Evolutionary conservation across 2,329 filamentous ascomycete genomes (phyloP), one percentile per base, ranked within the genome.

Genomic region (Endothia cerciana): DNA sequence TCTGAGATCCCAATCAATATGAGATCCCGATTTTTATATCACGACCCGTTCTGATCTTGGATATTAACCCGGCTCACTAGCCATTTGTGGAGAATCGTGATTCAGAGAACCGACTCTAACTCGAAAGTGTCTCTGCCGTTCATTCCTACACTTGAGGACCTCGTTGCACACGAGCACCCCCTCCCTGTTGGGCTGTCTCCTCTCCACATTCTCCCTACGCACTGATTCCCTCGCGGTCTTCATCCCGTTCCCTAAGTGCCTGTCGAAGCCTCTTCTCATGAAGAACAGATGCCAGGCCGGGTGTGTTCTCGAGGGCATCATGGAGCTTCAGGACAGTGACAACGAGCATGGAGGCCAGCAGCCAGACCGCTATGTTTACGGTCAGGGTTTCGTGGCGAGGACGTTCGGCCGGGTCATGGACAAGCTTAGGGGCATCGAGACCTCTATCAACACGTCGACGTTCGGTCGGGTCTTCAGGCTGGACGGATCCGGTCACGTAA

Each of bases 401-500:
- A 51, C 22, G 4, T 62, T 67, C 6, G 67, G 66, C 45, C 51
- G 60, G 47, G 33, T 59, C 11, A 60, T 67, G 61, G 69, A 65
- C 58, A 71, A 69, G 58, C 19, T 74, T 8, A 64, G 64, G 22
- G 22, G 40, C 25, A 10, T 75, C 57, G 75, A 77, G n/a, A 70
- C 74, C 13, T 69, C 68, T 36, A 72, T 76, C 62, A 77, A 76
- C 43, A 41, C 62, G 36, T 80, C 79, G 1, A 80, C 77, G 0
- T 80, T 87, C 70, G 85, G 85, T 66, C 79, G 79, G 67, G 82
- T 85, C 69, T 90, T 91, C 74, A 83, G 85, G 64, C 82, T 91
- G 19, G 87, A 89, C 69, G 86, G 86, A 60, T 88, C 82, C 61
- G 87, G 87, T 71, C 87, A 90, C 80, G 67, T 67, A 69, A 30